Evolutionary conservation across 345 rosid genomes (phyloP), one percentile per base, ranked within the genome.

Genomic region (Gossypium stocksii): DNA sequence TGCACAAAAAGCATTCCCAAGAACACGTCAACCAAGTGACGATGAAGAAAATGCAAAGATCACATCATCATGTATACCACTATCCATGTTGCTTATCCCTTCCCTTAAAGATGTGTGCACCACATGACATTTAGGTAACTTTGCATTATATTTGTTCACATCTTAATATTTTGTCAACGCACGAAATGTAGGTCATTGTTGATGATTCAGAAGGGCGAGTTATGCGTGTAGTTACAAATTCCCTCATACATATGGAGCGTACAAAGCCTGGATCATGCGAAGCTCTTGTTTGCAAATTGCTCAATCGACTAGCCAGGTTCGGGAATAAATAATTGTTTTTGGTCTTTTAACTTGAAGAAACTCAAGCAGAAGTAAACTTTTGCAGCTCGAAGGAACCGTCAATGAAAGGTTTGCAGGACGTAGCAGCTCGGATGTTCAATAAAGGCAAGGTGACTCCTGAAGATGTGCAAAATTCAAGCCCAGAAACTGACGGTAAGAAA

Each of bases 371-470:
- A 41, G 45, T 61, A 48, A 73, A 74, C 51, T 29, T 75, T 15
- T 74, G 87, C 91, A 94, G 98, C 81, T 92, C 97, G 10, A 87
- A 89, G 77, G 97, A 94, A 70, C 68, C 90, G 9, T 87, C 95
- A 43, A 60, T 89, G 86, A 87, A 87, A 80, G 95, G 89, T 68
- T 65, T 91, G 76, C 95, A 87, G 84, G 93, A 86, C 72, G 75
- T 84, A 63, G 93, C 95, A 7, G 86, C 84, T 72, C 82, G 75
- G 20, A 62, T 82, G n/a, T 92, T 91, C 48, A 29, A 74, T 14
- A 89, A 86, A 82, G 77, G 70, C 69, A 88, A 83, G 77, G 46
- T 80, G 63, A 75, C 84, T 38, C 57, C 82, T n/a, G 86, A 81
- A 78, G 83, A 78, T 69, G 53, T 67, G 0, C 82, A 72, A 76